phyloP scores from a whole-genome alignment of 2,329 filamentous ascomycete genomes.

The Harringtonia lauricola region DNA sequence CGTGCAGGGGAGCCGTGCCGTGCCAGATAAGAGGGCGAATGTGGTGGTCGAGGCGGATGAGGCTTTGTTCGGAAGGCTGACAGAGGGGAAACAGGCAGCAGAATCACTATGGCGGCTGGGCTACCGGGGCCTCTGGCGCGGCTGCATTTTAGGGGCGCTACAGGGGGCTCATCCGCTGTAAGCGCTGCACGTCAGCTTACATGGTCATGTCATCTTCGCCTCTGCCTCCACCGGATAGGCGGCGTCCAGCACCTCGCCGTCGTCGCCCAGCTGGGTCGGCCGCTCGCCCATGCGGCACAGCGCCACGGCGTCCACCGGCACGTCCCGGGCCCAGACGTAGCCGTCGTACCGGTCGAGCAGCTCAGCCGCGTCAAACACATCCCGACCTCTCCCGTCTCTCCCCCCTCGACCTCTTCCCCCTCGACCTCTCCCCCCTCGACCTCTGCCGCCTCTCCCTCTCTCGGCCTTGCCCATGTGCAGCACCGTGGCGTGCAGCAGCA shows the following conservation, averaged over 20 bases:
- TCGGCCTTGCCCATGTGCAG: constrained; percentile 75
- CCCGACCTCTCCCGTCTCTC: constrained; percentile 12
- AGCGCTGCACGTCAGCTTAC: no score
- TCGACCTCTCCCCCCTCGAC: background rate
- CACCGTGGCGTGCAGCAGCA: constrained; percentile 76
- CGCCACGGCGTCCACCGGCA: constrained; percentile 58
- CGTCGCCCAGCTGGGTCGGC: constrained; percentile 42
- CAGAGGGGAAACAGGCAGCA: no score
- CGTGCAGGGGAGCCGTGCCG: no score
- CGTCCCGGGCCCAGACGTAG: constrained; percentile 58
- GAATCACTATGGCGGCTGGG: no score
- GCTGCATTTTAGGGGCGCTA: no score
- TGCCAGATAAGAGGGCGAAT: no score
- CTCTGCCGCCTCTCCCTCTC: constrained; percentile 11
- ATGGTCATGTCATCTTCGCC: no score
- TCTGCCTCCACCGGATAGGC: constrained; percentile 44
- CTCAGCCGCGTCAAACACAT: constrained; percentile 40
- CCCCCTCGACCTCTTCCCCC: constrained; percentile 7
- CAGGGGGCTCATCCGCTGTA: no score
- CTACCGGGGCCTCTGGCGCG: no score
- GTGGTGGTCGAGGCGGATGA: no score
- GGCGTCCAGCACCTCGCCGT: constrained; percentile 36
- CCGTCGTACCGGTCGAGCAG: constrained; percentile 50
- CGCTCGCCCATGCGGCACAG: constrained; percentile 79
- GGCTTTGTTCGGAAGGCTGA: no score